phyloP scores from a whole-genome alignment of 2,329 filamentous ascomycete species.

The Penicillium sclerotiorum region DNA sequence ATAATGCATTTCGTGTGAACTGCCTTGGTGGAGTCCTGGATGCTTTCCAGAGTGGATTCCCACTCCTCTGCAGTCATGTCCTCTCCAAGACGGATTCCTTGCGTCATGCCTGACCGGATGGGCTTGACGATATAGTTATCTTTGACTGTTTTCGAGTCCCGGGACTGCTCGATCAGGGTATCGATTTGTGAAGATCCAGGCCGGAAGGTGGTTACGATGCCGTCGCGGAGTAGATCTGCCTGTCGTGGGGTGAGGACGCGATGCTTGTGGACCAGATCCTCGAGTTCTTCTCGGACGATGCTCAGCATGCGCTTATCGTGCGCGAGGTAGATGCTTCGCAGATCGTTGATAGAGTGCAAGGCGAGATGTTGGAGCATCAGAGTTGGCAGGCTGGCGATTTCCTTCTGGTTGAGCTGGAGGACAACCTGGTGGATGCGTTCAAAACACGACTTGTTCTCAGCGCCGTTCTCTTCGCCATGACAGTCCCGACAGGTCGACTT shows the following conservation, averaged over 20 bases:
- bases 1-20: neutral
- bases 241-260: constrained; percentile 22
- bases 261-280: constrained; percentile 15
- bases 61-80: constrained; percentile 22
- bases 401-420: constrained; percentile 35
- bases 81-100: constrained; percentile 29
- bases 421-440: constrained; percentile 31
- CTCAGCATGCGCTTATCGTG: constrained; percentile 41
- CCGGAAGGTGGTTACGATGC: constrained; percentile 26
- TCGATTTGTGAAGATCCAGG: constrained; percentile 29
- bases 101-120: constrained; percentile 24
- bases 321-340: constrained; percentile 33
- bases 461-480: constrained; percentile 6
- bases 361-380: constrained; percentile 30
- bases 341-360: constrained; percentile 34
- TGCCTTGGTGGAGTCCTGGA: neutral
- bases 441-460: too few species aligned
- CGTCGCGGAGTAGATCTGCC: constrained; percentile 19
- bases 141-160: constrained; percentile 12
- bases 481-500: neutral
- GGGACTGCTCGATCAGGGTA: constrained; percentile 10
- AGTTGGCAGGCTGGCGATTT: constrained; percentile 22
- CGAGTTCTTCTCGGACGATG: constrained; percentile 31
- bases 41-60: neutral
- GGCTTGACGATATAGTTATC: constrained; percentile 31